Base-by-base conservation (phyloP, 345 rosid species). In the Orychophragmus violaceus region DNA sequence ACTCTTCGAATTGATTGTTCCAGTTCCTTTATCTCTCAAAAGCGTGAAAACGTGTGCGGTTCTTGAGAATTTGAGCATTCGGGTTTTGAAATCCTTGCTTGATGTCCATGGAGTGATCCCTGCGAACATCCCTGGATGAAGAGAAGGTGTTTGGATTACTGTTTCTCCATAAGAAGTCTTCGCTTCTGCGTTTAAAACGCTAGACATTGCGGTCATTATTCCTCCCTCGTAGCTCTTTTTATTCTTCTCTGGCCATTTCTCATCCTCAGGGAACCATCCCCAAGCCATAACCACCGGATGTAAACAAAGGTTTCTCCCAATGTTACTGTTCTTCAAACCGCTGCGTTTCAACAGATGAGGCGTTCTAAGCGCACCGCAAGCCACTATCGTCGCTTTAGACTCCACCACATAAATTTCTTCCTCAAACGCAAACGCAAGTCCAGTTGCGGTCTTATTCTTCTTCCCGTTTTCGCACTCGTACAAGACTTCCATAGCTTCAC, bases 281-380 rank as follows among this genome's bases (percentile, higher is more conserved):
- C 97, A 91, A 6, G 87, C 88, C 93, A 91, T 88, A 29, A 88
- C 71, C 29, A 88, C 96, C 0, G 96, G 94, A 69, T 91, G 97
- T 63, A 88, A 81, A 72, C 79, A 88, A 63, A 91, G 61, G 59
- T 88, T 80, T 45, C 72, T 85, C 8, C 97, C 96, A n/a, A 91
- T 88, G 78, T 84, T 81, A 0, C 69, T 25, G 42, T 85, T 91
- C 80, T 61, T 80, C 25, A 91, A 68, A 16, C 96, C 91, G 23
- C 94, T 86, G 42, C 60, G 80, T 68, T 68, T 79, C 23, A 91
- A 62, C 60, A 88, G 57, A 27, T 70, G 37, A 0, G 96, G 96
- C 29, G 89, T 88, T 19, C 82, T 58, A 23, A 91, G 81, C 16
- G 97, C 94, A 12, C 96, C 97, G 16, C 94, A 79, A 2, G 97